These are phyloP conservation scores for Colletotrichum musae DNA, from an alignment of 2,329 filamentous ascomycete genomes.

Conservation along the genomic window DNA sequence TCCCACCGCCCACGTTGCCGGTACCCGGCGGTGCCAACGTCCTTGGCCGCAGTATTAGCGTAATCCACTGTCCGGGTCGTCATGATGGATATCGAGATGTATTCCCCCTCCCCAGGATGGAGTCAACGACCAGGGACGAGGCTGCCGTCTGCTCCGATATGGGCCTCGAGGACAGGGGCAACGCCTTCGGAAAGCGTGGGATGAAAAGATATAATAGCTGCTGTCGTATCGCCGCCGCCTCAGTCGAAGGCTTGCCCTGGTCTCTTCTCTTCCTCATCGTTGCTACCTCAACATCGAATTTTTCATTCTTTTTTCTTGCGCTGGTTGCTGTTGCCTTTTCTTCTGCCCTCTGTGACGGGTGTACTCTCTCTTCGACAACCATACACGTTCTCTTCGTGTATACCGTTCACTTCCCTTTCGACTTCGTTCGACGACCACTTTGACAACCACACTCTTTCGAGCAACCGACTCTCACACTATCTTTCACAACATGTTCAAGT, in stretches of 20 bases:
- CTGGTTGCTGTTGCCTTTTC: constrained; percentile 33
- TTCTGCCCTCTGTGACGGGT: constrained; percentile 39
- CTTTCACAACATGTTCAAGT: constrained; percentile 37
- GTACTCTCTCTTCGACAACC: constrained; percentile 35
- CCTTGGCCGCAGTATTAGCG: constrained; percentile 12
- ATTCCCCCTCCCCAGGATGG: constrained; percentile 11
- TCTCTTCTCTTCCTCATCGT: not conserved
- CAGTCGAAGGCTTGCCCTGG: not conserved
- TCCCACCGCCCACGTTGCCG: constrained; percentile 19
- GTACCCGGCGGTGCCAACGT: constrained; percentile 16
- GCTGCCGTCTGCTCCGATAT: constrained; percentile 18
- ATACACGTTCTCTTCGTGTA: constrained; percentile 15
- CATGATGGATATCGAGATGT: constrained; percentile 17
- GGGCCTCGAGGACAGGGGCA: not conserved
- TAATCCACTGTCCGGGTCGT: not conserved
- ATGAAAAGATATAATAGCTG: constrained; percentile 24
- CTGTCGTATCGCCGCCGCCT: no score
- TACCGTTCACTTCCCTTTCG: constrained; percentile 28
- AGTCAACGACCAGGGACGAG: not conserved
- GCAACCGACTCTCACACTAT: constrained; percentile 3
- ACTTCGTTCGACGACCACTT: not conserved
- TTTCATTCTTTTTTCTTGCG: constrained; percentile 28
- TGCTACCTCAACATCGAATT: not conserved
- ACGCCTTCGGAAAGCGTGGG: not conserved
- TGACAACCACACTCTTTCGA: not conserved